These are phyloP conservation scores for Suillus decipiens DNA, from an alignment of 768 basidiomycete species.

Conservation along the genomic window DNA sequence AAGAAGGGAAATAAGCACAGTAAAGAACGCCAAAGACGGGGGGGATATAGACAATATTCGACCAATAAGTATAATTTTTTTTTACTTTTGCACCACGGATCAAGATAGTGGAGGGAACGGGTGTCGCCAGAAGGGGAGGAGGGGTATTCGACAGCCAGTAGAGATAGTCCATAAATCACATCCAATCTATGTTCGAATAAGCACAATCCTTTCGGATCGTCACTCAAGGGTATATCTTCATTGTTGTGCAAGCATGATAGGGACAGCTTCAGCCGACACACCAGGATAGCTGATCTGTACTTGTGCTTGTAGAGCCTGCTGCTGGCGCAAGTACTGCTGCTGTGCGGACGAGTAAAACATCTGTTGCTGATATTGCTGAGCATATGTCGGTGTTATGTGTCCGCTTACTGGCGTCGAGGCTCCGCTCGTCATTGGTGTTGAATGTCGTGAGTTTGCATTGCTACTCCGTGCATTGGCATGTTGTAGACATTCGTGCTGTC, in stretches of 20 bases:
- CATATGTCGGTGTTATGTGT: constrained; percentile 31
- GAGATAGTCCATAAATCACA: constrained; percentile 3
- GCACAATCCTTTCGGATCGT: not conserved
- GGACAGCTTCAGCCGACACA: not conserved
- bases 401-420: constrained; percentile 33
- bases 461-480: constrained; percentile 33
- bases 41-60: constrained; percentile 23
- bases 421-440: constrained; percentile 32
- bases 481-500: constrained; percentile 59
- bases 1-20: constrained; percentile 17
- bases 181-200: not conserved
- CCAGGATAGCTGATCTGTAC: constrained; percentile 26
- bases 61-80: constrained; percentile 39
- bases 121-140: not conserved
- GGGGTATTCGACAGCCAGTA: constrained; percentile 23
- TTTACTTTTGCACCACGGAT: constrained; percentile 31
- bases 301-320: constrained; percentile 35
- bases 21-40: constrained; percentile 12
- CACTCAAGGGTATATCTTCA: not conserved
- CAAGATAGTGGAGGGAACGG: constrained; percentile 4
- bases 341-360: constrained; percentile 39
- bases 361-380: constrained; percentile 38
- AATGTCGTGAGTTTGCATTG: constrained; percentile 32
- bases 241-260: not conserved
- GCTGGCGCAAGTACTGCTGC: constrained; percentile 37